Base-by-base conservation (phyloP, 2,329 filamentous ascomycete species). In the Fusarium pseudoanthophilum region DNA sequence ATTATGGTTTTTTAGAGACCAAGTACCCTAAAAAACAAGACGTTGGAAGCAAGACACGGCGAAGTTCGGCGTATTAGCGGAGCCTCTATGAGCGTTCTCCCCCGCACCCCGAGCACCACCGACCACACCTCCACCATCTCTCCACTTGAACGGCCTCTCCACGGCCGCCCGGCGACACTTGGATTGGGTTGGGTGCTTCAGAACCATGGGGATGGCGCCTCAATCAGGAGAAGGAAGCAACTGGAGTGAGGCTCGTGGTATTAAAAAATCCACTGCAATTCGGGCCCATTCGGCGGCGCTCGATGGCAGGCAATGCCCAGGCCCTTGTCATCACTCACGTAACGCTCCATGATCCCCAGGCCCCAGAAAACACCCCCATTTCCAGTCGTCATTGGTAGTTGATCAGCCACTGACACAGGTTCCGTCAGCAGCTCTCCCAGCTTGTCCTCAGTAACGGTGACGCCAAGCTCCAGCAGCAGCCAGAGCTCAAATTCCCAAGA, bases 401-500 rank as follows among this genome's bases (percentile, higher is more conserved):
- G 49, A 64, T 70, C 76, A 78, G 76, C 75, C 75, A 78, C 77
- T 78, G 77, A 78, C 76, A 77, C 76, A 68, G 74, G 55, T 69
- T 75, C 75, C 63, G 72, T 76, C 75, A 77, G 64, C 76, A 89
- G 87, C 81, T 86, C 76, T 80, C 84, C 72, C 88, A 89, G 79
- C 84, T 89, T 75, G 81, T 88, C 67, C 84, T 89, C 76, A 82
- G 82, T 75, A 84, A 86, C 82, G 80, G 70, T 73, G 61, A 73
- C 71, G 70, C 83, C 80, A 86, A 85, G 81, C 81, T 86, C 73
- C 82, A 83, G 68, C 55, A 70, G 42, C 69, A 69, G 59, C 69
- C 60, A 64, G 53, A 73, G 70, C 71, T 71, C 67, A 77, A 77
- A 72, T 69, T 77, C 66, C 71, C 62, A 65, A 70, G 59, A 73